Evolutionary conservation across 768 basidiomycete genomes (phyloP).

Genomic region (Amanita thiersii): DNA sequence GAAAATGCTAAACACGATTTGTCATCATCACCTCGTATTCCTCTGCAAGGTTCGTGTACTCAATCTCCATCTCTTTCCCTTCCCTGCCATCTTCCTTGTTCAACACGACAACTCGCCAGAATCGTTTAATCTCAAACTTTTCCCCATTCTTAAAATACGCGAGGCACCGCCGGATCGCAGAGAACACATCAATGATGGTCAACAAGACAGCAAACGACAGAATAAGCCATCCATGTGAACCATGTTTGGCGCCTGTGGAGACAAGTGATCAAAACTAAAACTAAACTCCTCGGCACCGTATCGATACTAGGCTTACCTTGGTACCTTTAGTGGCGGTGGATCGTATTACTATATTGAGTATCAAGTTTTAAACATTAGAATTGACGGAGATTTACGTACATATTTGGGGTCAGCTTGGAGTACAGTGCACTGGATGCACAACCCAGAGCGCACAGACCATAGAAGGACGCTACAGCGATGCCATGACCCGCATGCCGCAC

Average conservation of each 20-base stretch:
- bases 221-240: constrained; percentile 48
- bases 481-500: constrained; percentile 62
- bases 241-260: constrained; percentile 42
- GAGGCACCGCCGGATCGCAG: constrained; percentile 41
- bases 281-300: neutral
- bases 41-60: constrained; percentile 56
- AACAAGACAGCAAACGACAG: constrained; percentile 28
- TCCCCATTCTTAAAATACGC: constrained; percentile 36
- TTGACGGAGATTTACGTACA: constrained; percentile 42
- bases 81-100: constrained; percentile 28
- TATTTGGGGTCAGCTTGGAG: constrained; percentile 70
- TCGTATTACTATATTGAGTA: constrained; percentile 14
- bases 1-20: constrained; percentile 20
- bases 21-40: constrained; percentile 42
- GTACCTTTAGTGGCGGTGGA: constrained; percentile 68
- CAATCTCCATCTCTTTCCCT: constrained; percentile 23
- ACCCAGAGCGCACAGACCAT: constrained; percentile 51
- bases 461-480: constrained; percentile 54
- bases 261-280: neutral
- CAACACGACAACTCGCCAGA: constrained; percentile 53
- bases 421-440: constrained; percentile 65
- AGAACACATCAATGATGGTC: constrained; percentile 43
- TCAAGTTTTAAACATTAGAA: constrained; percentile 8
- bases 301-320: constrained; percentile 31
- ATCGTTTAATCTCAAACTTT: constrained; percentile 34